phyloP scores from a whole-genome alignment of 1,139 yeast species.

The Suhomyces chickasaworum region DNA sequence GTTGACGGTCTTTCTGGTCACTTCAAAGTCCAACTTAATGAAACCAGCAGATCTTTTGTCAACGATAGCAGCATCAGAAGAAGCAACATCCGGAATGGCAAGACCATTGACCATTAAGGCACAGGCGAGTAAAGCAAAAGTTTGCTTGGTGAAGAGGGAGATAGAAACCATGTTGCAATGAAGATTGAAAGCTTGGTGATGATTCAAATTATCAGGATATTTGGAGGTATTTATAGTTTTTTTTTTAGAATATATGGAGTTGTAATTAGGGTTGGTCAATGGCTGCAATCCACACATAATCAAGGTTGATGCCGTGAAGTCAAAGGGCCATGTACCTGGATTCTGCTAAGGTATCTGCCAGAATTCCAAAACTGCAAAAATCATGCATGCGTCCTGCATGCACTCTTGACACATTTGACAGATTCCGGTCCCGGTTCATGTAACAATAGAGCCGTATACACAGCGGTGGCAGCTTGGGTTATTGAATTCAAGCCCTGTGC shows the following conservation, averaged over 20 bases:
- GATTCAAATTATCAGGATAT: not conserved
- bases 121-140: conserved; percentile 11
- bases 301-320: not conserved
- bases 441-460: conserved; percentile 3
- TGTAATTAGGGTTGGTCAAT: not conserved
- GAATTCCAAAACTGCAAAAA: conserved; percentile 3
- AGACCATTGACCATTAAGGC: conserved; percentile 11
- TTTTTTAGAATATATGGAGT: too few species aligned
- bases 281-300: not conserved
- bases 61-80: not conserved
- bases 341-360: not conserved
- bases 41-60: conserved; percentile 13
- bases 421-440: not conserved
- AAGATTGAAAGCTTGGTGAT: not conserved
- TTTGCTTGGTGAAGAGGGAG: conserved; percentile 12
- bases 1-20: conserved; percentile 3
- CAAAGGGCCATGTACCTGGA: not conserved
- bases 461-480: not conserved
- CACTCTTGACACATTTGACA: conserved; percentile 9
- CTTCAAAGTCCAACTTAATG: conserved; percentile 17
- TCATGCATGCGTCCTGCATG: conserved; percentile 5
- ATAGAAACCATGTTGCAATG: conserved; percentile 11
- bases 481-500: not conserved
- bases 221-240: conserved; percentile 4
- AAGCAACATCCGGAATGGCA: conserved; percentile 8